Percentiles rank a stretch among this genome's conserved stretches.
These are phyloP conservation scores for Parachaetomium inaequale DNA, from an alignment of 495 filamentous ascomycete species.

Conservation along the genomic window DNA sequence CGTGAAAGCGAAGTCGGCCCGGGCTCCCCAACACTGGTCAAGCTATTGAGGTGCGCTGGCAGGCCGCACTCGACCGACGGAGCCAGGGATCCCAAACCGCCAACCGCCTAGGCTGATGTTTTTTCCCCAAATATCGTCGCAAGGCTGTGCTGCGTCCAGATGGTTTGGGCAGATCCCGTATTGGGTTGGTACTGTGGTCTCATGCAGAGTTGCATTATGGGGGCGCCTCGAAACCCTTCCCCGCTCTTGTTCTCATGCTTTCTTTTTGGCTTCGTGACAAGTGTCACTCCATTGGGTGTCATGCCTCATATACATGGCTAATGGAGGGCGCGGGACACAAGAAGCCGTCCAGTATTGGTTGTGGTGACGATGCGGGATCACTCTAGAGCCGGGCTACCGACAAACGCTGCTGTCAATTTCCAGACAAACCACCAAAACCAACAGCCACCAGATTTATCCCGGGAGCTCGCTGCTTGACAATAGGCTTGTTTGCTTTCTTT, in stretches of 20 bases:
- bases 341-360: not conserved
- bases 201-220: not conserved
- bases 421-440: no score
- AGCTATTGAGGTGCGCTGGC: constrained; percentile 29
- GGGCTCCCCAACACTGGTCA: constrained; percentile 21
- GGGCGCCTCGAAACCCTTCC: not conserved
- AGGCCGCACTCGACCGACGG: not conserved
- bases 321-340: not conserved
- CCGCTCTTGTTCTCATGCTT: not conserved
- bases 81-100: not conserved
- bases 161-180: not conserved
- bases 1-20: constrained; percentile 17
- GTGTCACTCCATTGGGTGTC: not conserved
- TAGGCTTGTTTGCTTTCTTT: no score
- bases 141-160: constrained; percentile 2
- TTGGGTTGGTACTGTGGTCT: not conserved
- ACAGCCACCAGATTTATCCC: no score
- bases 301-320: not conserved
- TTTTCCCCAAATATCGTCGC: not conserved
- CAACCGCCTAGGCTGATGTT: not conserved
- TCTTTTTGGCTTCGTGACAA: constrained; percentile 1
- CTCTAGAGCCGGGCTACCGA: not conserved
- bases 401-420: not conserved
- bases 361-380: not conserved
- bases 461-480: no score